Conservation (phyloP, 1,139 yeast species). For the Yamadazyma mexicana region DNA sequence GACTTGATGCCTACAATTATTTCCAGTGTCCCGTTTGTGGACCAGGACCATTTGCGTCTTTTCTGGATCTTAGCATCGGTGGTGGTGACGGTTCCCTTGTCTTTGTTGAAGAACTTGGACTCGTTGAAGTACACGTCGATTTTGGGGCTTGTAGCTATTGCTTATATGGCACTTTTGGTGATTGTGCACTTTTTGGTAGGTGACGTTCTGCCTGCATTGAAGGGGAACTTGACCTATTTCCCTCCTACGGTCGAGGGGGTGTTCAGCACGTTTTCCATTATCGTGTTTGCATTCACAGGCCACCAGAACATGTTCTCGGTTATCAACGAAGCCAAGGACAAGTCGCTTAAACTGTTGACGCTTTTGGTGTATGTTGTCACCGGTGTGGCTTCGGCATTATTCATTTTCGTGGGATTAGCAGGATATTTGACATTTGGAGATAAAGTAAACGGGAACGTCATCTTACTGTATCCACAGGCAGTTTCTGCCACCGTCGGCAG, state of each 20-base stretch:
- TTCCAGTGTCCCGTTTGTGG: conserved; percentile 23
- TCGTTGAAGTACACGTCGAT: conserved; percentile 46
- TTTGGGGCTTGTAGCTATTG: conserved; percentile 41
- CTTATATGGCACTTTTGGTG: conserved; percentile 40
- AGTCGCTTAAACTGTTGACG: conserved; percentile 49
- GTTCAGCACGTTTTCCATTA: conserved; percentile 56
- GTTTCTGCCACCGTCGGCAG: conserved; percentile 65
- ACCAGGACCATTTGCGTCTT: conserved; percentile 21
- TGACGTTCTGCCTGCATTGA: conserved; percentile 45
- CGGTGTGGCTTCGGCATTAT: conserved; percentile 32
- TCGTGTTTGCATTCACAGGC: conserved; percentile 51
- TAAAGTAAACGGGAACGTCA: conserved; percentile 68
- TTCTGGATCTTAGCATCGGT: conserved; percentile 43
- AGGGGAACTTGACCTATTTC: conserved; percentile 57
- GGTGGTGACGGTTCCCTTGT: conserved; percentile 39
- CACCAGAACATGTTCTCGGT: conserved; percentile 54
- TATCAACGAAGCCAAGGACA: conserved; percentile 53
- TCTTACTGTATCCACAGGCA: conserved; percentile 60
- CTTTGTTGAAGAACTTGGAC: conserved; percentile 45
- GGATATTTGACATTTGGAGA: conserved; percentile 50
- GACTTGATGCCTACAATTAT: conserved; percentile 47
- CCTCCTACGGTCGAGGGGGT: conserved; percentile 64
- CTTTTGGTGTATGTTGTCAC: conserved; percentile 59
- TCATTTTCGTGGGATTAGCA: conserved; percentile 40
- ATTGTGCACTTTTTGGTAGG: conserved; percentile 32